Evolutionary conservation across 495 filamentous ascomycete species (phyloP), one percentile per base, ranked within the genome.

Genomic region (Aspergillus sclerotiicarbonarius): DNA sequence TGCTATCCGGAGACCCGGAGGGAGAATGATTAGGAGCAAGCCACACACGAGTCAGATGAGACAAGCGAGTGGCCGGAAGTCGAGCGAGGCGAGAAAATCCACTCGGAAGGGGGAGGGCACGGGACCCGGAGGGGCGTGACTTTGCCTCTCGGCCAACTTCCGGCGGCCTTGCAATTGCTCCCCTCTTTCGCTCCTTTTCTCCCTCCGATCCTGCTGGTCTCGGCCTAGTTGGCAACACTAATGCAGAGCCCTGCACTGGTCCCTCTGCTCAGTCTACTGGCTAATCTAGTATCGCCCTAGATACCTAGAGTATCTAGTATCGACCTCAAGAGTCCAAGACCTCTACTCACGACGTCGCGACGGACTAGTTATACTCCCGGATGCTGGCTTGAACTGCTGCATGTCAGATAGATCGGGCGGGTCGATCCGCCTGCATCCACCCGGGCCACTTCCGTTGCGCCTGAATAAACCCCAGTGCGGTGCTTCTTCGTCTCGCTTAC

Each of bases 141-240:
- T 35, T 43, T 12, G 46, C 57, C 18, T 19, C 47, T 70, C 65
- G 63, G 68, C 52, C 68, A 68, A 68, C 59, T 49, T 70, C 67
- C 67, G 64, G n/a, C n/a, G n/a, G n/a, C n/a, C n/a, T n/a, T n/a
- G n/a, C n/a, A n/a, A n/a, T n/a, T n/a, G n/a, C n/a, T n/a, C n/a
- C 37, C 12, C 2, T 33, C 13, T 19, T 18, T 13, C 9, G 3
- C 35, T 33, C 37, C 20, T 52, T 31, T 33, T 35, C 20, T 51
- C 21, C 9, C 16, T 21, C 31, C 6, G 47, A 43, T 29, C 12
- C 6, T 25, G 25, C 25, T 25, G 25, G 2, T 3, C 25, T 25
- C 25, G 25, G 25, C 2, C 25, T 25, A 25, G 25, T 25, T 25
- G 25, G 25, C 25, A 5, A 25, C 25, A 25, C 25, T 25, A 25